Conservation (phyloP, 768 basidiomycete species). For the Mycena indigotica region DNA sequence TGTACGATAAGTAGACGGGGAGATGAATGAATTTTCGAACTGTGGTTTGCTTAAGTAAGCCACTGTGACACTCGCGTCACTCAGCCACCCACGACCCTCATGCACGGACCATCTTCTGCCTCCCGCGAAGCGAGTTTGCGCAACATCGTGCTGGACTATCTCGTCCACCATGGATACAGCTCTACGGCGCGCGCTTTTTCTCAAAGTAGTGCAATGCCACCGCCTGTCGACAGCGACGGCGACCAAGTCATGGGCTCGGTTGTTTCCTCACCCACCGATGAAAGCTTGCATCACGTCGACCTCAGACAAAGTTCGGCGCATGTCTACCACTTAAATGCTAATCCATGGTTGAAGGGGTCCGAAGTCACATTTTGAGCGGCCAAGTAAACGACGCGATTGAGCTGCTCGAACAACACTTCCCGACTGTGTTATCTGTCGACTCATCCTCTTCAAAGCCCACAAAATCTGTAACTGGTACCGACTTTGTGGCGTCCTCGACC, state of each 20-base stretch:
- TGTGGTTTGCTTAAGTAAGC: too few relatives aligned
- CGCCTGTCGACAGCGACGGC: conserved; percentile 69
- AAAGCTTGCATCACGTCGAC: conserved; percentile 47
- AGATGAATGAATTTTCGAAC: too few relatives aligned
- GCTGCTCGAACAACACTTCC: conserved; percentile 73
- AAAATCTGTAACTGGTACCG: conserved; percentile 37
- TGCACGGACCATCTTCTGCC: too few relatives aligned
- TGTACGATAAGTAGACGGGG: too few relatives aligned
- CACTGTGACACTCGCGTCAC: too few relatives aligned
- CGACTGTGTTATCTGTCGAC: conserved; percentile 55
- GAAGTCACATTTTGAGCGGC: conserved; percentile 69
- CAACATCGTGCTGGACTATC: conserved; percentile 72
- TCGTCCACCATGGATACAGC: conserved; percentile 74
- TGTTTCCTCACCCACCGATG: conserved; percentile 35
- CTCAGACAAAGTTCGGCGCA: conserved; percentile 53
- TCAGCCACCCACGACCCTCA: too few relatives aligned
- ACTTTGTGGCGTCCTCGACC: conserved; percentile 62
- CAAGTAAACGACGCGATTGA: conserved; percentile 70
- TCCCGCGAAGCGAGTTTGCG: too few relatives aligned
- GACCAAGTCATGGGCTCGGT: conserved; percentile 53
- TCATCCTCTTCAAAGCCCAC: conserved; percentile 26
- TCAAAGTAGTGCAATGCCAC: conserved; percentile 60
- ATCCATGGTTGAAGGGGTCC: conserved; percentile 62
- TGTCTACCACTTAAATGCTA: conserved; percentile 1
- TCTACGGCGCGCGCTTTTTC: conserved; percentile 70